Base-by-base conservation (phyloP, 2,329 filamentous ascomycete genomes). In the Dichotomopilus funicola region DNA sequence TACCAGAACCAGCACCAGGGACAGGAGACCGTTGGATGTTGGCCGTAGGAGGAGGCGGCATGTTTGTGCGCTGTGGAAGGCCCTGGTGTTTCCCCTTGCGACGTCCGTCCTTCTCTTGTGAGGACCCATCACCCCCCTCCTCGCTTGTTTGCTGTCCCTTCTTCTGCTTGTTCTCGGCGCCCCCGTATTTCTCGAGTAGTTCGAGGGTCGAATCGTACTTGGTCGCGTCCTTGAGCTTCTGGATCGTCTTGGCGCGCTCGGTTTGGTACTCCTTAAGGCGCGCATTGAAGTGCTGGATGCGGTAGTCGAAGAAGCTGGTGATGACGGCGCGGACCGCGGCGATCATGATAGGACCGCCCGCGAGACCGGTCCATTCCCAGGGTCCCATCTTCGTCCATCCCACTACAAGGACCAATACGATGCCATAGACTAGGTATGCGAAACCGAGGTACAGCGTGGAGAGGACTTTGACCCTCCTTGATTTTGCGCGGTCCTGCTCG, bases 181-280 rank as follows among this genome's bases (percentile, higher is more conserved):
- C 88, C 38, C 91, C 91, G 69, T 99, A 99, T 66, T 97, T 99
- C 66, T 97, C 89, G 9, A 99, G 81, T 57, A 99, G 73, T 68
- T 96, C 85, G 66, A 95, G 83, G 1, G 94, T 99, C 36, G 91
- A 94, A 71, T 97, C 89, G 74, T 96, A 99, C 70, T 89, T 96
- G 37, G 94, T 99, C 33, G 91, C 91, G 56, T 87, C 85, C 73
- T 99, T 99, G 60, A 99, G 82, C 72, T 91, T 91, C 69, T 95
- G 87, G 62, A 99, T 97, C 1, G 91, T 96, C 64, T 84, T 84
- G 57, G 88, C 83, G 53, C 92, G 85, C 70, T 96, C 88, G 53
- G 83, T 82, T 65, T 91, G 84, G 38, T 91, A 80, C 19, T 81
- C 81, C 64, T 92, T 87, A 35, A 97, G 78, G 42, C 86, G 80